Conservation (phyloP, 2,329 filamentous ascomycete genomes). For the Fusarium irregulare region DNA sequence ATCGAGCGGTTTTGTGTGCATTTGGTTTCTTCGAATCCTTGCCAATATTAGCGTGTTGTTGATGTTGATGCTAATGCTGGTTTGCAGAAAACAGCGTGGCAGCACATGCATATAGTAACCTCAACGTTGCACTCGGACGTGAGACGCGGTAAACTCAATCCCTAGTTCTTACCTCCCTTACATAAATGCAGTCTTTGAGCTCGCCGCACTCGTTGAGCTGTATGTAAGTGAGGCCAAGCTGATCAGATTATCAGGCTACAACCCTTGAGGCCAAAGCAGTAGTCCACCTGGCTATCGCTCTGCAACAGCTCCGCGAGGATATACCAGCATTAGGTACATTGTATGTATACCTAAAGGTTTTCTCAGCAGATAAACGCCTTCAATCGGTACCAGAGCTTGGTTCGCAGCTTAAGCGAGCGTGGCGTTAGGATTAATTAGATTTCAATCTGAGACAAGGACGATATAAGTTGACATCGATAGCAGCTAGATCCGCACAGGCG, state of each 20-base stretch:
- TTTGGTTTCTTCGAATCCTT: neutral
- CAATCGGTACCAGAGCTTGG: neutral
- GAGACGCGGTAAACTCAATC: slow-evolving; percentile 27
- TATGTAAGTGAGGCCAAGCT: slow-evolving; percentile 4
- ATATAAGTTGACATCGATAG: neutral
- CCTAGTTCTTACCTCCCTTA: slow-evolving; percentile 4
- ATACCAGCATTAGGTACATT: neutral
- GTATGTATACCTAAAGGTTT: neutral
- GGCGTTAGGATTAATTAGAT: slow-evolving; percentile 23
- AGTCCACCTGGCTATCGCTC: neutral
- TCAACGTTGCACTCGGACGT: slow-evolving; percentile 27
- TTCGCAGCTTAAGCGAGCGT: slow-evolving; percentile 17
- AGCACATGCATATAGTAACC: slow-evolving; percentile 12
- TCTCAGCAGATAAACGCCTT: slow-evolving; percentile 1
- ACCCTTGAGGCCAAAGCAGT: neutral
- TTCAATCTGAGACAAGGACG: slow-evolving; percentile 32
- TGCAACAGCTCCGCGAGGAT: neutral
- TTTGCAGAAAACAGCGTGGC: slow-evolving; percentile 31
- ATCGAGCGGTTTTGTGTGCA: slow-evolving; percentile 15
- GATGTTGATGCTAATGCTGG: slow-evolving; percentile 14
- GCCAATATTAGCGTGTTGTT: slow-evolving; percentile 14
- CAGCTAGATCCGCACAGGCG: neutral
- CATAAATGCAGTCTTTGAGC: neutral
- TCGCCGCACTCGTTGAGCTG: slow-evolving; percentile 1
- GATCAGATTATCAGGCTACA: neutral